A percentile compares a stretch with the other conserved stretches of the same genome.
These are phyloP conservation scores for Paraconiothyrium brasiliense DNA, from an alignment of 2,329 filamentous ascomycete species.

Conservation along the genomic window DNA sequence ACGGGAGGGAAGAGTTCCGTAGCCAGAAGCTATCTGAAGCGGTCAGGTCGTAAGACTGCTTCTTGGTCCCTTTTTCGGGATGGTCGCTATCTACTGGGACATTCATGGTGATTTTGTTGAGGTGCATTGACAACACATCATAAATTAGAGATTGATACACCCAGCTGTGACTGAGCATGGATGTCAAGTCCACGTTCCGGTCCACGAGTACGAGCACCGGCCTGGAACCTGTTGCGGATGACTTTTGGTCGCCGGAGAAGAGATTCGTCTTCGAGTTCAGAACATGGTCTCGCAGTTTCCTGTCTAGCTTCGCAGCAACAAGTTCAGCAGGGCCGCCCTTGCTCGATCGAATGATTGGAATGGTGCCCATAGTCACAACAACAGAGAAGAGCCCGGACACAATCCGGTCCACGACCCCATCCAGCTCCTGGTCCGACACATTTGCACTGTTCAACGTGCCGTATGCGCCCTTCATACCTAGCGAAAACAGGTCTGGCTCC, in stretches of 20 bases:
- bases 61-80: constrained; percentile 77
- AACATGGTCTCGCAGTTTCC: constrained; percentile 94
- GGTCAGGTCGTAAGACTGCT: constrained; percentile 89
- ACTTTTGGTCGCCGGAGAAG: constrained; percentile 76
- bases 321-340: constrained; percentile 93
- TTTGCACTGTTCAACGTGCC: constrained; percentile 95
- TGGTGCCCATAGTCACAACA: constrained; percentile 97
- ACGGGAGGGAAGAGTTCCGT: constrained; percentile 88
- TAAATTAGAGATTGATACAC: constrained; percentile 87
- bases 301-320: constrained; percentile 91
- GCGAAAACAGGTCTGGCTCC: constrained; percentile 92
- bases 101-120: constrained; percentile 95
- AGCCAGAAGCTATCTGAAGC: constrained; percentile 96
- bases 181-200: constrained; percentile 92
- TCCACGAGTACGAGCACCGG: constrained; percentile 92
- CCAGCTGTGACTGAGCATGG: constrained; percentile 98
- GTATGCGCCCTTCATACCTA: constrained; percentile 94
- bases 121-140: constrained; percentile 78
- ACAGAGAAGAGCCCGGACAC: constrained; percentile 98
- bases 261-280: constrained; percentile 98
- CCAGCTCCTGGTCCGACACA: constrained; percentile 89
- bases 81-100: constrained; percentile 80
- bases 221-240: constrained; percentile 69
- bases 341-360: constrained; percentile 94
- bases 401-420: constrained; percentile 86